phyloP scores from a whole-genome alignment of 345 rosid species.

The Aquilaria yunnanensis region DNA sequence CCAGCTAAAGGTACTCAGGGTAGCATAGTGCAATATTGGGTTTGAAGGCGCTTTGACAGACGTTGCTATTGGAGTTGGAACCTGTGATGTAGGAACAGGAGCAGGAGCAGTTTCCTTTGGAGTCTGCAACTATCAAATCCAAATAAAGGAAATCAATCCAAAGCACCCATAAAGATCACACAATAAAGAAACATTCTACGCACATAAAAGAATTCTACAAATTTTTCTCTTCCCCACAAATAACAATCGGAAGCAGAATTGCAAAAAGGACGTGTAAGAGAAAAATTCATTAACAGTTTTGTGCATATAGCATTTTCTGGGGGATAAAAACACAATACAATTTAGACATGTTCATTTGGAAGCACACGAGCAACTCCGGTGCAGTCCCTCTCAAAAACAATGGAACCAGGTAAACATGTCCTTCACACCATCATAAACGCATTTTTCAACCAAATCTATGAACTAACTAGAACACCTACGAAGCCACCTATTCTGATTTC shows the following conservation, averaged over 20 bases:
- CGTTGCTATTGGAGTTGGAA: conserved; percentile 37
- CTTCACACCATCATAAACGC: no score
- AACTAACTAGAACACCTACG: no score
- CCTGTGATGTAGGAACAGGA: conserved; percentile 19
- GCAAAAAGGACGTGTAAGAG: no score
- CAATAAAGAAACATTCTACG: not conserved
- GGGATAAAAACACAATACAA: not conserved
- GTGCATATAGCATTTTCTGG: no score
- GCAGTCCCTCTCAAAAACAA: no score
- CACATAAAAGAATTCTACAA: not conserved
- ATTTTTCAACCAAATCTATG: no score
- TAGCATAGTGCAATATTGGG: conserved; percentile 33
- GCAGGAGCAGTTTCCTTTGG: conserved; percentile 21
- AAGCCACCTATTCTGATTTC: no score
- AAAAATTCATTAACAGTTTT: no score
- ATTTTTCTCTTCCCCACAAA: no score
- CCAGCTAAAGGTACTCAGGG: conserved; percentile 87
- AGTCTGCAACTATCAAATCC: conserved; percentile 22
- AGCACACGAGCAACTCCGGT: not conserved
- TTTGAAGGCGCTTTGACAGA: conserved; percentile 31
- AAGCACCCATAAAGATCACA: not conserved
- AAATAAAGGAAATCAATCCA: not conserved
- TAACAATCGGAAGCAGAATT: no score
- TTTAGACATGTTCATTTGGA: not conserved
- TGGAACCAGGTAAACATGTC: no score